phyloP scores from a whole-genome alignment of 1,284 basidiomycete species.

The Cerioporus squamosus region DNA sequence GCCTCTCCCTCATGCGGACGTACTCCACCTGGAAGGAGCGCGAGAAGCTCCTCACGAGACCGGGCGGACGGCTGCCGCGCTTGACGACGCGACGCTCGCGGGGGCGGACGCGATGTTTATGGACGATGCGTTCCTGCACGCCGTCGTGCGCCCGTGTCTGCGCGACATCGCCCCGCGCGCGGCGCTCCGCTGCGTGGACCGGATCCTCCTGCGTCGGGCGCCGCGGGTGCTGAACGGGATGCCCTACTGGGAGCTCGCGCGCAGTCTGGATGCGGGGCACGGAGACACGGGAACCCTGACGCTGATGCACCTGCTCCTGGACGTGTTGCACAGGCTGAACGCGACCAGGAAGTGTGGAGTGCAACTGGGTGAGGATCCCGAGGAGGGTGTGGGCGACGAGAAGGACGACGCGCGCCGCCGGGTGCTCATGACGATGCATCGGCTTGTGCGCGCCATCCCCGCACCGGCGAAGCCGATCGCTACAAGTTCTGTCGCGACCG shows the following conservation, averaged over 20 bases:
- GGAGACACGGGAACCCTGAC: slow-evolving; percentile 15
- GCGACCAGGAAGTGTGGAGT: neutral
- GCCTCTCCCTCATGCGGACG: slow-evolving; percentile 4
- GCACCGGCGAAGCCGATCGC: neutral
- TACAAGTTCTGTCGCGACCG: neutral
- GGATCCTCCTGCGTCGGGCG: slow-evolving; percentile 18
- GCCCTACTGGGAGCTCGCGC: slow-evolving; percentile 21
- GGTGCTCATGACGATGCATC: slow-evolving; percentile 20
- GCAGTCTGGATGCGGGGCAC: neutral
- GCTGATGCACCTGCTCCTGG: slow-evolving; percentile 21
- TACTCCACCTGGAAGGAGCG: slow-evolving; percentile 20
- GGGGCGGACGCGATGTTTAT: slow-evolving; percentile 25
- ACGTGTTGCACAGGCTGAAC: slow-evolving; percentile 17
- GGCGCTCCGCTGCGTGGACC: slow-evolving; percentile 17
- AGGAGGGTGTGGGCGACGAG: slow-evolving; percentile 4
- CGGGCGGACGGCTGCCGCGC: slow-evolving; percentile 2
- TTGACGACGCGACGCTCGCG: slow-evolving; percentile 20
- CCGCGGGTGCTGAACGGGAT: slow-evolving; percentile 19
- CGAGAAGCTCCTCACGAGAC: slow-evolving; percentile 6
- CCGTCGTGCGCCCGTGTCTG: slow-evolving; percentile 23
- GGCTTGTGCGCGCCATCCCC: slow-evolving; percentile 18
- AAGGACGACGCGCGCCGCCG: slow-evolving; percentile 9
- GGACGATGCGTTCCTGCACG: slow-evolving; percentile 23
- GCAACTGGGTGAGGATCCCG: neutral
- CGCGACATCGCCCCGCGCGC: slow-evolving; percentile 16